Percentiles rank a stretch among this genome's conserved stretches.
Evolutionary conservation across 2,329 filamentous ascomycete species (phyloP).

Genomic region (Rutstroemia sp.): DNA sequence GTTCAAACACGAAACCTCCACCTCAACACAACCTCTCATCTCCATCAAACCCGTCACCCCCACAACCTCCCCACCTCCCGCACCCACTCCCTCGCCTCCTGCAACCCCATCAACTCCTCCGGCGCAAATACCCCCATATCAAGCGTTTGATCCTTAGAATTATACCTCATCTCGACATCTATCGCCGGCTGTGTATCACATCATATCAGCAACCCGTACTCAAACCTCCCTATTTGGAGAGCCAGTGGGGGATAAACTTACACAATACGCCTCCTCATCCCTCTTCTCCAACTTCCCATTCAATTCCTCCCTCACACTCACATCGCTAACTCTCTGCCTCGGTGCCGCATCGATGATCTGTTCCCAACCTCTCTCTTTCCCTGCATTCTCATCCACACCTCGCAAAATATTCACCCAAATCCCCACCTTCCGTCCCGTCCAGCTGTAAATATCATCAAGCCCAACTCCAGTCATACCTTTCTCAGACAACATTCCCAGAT

Average conservation of each 20-base stretch:
- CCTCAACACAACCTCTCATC: not conserved
- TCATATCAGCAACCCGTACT: not conserved
- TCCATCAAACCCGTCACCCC: not conserved
- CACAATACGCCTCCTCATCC: not conserved
- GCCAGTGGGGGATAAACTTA: no score
- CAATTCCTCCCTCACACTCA: not conserved
- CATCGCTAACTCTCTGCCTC: not conserved
- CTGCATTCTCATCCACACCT: not conserved
- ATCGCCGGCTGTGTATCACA: conserved; percentile 20
- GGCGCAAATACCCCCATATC: conserved; percentile 29
- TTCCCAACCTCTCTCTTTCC: not conserved
- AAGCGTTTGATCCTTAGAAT: conserved; percentile 12
- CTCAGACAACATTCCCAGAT: conserved; percentile 55
- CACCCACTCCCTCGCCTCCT: conserved; percentile 13
- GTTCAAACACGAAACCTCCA: not conserved
- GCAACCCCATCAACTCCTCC: conserved; percentile 15
- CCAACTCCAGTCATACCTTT: conserved; percentile 49
- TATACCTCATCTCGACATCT: conserved; percentile 27
- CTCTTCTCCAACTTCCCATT: not conserved
- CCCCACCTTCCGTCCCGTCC: conserved; percentile 66
- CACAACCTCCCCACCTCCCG: not conserved
- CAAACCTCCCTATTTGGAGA: not conserved
- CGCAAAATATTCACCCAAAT: conserved; percentile 77
- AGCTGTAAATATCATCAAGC: conserved; percentile 63
- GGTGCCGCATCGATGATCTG: not conserved